Percentiles rank a stretch among this genome's conserved stretches.
These are phyloP conservation scores for Grammothele lineata DNA, from an alignment of 768 basidiomycete species.

Conservation along the genomic window DNA sequence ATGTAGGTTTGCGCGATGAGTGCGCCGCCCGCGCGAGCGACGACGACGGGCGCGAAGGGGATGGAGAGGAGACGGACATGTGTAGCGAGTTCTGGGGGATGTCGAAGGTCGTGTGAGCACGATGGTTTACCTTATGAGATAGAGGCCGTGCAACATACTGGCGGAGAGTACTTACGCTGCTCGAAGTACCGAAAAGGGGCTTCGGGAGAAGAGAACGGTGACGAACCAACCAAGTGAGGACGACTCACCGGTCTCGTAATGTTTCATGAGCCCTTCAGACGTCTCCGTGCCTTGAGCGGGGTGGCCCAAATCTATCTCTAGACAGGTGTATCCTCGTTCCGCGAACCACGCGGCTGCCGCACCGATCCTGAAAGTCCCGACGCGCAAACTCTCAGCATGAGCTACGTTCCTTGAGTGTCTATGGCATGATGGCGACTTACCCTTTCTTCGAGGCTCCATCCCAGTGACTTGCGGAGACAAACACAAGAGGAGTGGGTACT, in stretches of 20 bases:
- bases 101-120: neutral
- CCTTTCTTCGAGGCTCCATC: conserved; percentile 35
- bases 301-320: conserved; percentile 38
- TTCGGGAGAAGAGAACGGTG: too few relatives aligned
- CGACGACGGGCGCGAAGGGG: conserved; percentile 55
- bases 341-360: conserved; percentile 37
- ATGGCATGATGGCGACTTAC: conserved; percentile 22
- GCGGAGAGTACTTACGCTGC: too few relatives aligned
- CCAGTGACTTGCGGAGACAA: conserved; percentile 46
- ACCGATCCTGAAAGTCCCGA: conserved; percentile 28
- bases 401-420: neutral
- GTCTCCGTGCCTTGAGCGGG: conserved; percentile 11
- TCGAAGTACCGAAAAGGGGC: too few relatives aligned
- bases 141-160: too few relatives aligned
- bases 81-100: conserved; percentile 35
- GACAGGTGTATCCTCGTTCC: conserved; percentile 45
- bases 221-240: too few relatives aligned
- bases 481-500: conserved; percentile 49
- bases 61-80: conserved; percentile 39
- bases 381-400: too few relatives aligned
- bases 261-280: conserved; percentile 31
- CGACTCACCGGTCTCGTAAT: conserved; percentile 37
- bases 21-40: conserved; percentile 44
- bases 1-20: conserved; percentile 66
- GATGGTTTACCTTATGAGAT: too few relatives aligned